These are phyloP conservation scores for Leptographium galeiforme DNA, from an alignment of 2,329 filamentous ascomycete genomes.

Conservation along the genomic window DNA sequence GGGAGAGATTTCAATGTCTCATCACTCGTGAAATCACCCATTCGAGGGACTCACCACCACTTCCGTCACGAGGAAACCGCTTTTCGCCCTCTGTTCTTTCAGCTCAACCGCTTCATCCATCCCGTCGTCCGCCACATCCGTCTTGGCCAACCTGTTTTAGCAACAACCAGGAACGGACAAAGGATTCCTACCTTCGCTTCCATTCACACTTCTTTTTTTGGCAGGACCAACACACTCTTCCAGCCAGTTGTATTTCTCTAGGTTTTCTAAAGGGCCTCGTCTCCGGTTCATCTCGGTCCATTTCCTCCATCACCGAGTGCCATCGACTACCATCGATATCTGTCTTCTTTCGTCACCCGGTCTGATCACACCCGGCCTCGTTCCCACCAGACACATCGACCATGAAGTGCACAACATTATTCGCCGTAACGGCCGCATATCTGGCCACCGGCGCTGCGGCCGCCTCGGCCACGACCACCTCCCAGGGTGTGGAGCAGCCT, in stretches of 20 bases:
- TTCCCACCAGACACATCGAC: neutral
- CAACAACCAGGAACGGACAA: neutral
- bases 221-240: conserved; percentile 2
- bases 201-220: neutral
- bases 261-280: neutral
- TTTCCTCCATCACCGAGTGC: no score
- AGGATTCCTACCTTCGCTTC: neutral
- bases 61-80: neutral
- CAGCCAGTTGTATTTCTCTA: neutral
- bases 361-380: no score
- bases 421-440: conserved; percentile 8
- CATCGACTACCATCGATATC: no score
- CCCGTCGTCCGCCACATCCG: neutral
- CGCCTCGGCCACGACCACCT: conserved; percentile 4
- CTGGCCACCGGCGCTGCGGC: conserved; percentile 7
- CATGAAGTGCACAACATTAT: conserved; percentile 10
- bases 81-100: neutral
- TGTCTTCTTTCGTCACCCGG: no score
- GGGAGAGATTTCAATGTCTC: conserved; percentile 5
- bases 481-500: conserved; percentile 22
- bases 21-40: conserved; percentile 2
- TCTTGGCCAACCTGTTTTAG: neutral
- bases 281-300: neutral
- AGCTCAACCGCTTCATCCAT: neutral
- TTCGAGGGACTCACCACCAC: neutral